Percentiles rank a stretch among this genome's conserved stretches.
Evolutionary conservation across 805 yeast genomes (phyloP).

Genomic region (Cyberlindnera mississippiensis): DNA sequence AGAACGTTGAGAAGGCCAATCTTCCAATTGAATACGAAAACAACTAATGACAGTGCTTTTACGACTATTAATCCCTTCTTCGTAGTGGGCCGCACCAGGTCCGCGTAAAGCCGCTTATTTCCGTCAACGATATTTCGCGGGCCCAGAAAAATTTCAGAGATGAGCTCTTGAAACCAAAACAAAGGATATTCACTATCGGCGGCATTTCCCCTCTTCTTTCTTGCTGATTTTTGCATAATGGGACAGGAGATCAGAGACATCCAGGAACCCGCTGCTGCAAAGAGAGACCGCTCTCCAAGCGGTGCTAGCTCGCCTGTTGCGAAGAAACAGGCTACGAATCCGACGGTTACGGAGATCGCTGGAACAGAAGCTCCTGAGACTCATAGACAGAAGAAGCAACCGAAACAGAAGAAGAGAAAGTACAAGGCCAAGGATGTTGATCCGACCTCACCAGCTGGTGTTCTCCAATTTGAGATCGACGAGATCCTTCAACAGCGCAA

Average conservation of each 20-base stretch:
- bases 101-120: constrained; percentile 9
- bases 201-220: too few species aligned
- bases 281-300: constrained; percentile 15
- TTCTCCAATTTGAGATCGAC: constrained; percentile 68
- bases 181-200: neutral
- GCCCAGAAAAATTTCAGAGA: constrained; percentile 11
- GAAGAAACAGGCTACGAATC: constrained; percentile 7
- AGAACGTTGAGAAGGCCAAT: constrained; percentile 61
- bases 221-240: too few species aligned
- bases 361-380: neutral
- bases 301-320: constrained; percentile 3
- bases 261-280: neutral
- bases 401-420: constrained; percentile 34
- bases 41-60: constrained; percentile 5
- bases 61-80: too few species aligned
- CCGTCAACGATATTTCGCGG: constrained; percentile 1
- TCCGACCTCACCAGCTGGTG: constrained; percentile 77
- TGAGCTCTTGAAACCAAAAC: constrained; percentile 13
- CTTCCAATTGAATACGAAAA: constrained; percentile 39
- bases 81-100: constrained; percentile 12
- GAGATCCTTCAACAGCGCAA: constrained; percentile 44
- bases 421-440: constrained; percentile 66
- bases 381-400: constrained; percentile 2
- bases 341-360: neutral
- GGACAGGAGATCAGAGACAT: constrained; percentile 4